These are phyloP conservation scores for Elsinoe ampelina DNA, from an alignment of 2,329 filamentous ascomycete genomes.

Conservation along the genomic window DNA sequence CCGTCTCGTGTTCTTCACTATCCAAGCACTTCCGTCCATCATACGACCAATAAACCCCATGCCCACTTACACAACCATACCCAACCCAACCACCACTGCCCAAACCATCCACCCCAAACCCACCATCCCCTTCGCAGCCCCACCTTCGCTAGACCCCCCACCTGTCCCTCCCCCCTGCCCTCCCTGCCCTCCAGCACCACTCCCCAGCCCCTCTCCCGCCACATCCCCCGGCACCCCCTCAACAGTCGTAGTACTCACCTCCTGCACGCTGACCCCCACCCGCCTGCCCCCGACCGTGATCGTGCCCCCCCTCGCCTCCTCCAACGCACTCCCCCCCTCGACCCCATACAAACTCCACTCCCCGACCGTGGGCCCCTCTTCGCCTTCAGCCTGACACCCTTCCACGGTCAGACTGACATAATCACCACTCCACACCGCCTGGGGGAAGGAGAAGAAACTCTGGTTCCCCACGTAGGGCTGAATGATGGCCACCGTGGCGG, in stretches of 20 bases:
- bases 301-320: background rate
- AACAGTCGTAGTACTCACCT: background rate
- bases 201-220: background rate
- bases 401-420: constrained; percentile 40
- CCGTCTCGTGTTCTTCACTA: too few species aligned
- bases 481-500: constrained; percentile 28
- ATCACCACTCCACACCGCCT: constrained; percentile 34
- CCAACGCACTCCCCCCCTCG: background rate
- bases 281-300: background rate
- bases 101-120: background rate
- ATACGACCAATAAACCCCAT: too few species aligned
- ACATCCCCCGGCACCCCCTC: constrained; percentile 1
- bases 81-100: background rate
- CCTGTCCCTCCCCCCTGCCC: background rate
- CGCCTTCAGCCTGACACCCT: constrained; percentile 35
- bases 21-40: too few species aligned
- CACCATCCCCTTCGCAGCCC: background rate
- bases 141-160: background rate
- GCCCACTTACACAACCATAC: background rate
- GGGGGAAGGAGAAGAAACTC: constrained; percentile 35
- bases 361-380: constrained; percentile 40
- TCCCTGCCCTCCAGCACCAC: background rate
- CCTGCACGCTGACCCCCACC: background rate
- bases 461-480: constrained; percentile 35
- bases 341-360: constrained; percentile 31